phyloP scores from a whole-genome alignment of 1,284 basidiomycete genomes.

The Kalmanozyma brasiliensis region DNA sequence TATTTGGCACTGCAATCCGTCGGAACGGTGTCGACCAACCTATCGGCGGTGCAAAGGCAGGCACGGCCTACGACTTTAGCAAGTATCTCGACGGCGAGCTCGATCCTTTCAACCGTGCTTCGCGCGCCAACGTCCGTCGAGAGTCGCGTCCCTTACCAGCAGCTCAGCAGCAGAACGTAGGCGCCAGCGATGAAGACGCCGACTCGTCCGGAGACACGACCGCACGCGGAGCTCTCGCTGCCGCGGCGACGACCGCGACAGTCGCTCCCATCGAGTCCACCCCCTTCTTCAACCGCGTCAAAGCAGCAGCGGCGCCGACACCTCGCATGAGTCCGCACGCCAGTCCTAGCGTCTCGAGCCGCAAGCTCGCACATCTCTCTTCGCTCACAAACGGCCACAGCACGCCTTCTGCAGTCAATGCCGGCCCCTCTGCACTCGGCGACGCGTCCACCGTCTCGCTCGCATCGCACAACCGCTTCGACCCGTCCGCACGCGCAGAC shows the following conservation, averaged over 20 bases:
- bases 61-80: constrained; percentile 42
- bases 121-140: constrained; percentile 31
- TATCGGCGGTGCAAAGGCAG: constrained; percentile 17
- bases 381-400: constrained; percentile 26
- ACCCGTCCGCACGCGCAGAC: constrained; percentile 36
- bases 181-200: constrained; percentile 7
- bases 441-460: constrained; percentile 20
- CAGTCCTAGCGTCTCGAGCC: constrained; percentile 39
- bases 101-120: constrained; percentile 47
- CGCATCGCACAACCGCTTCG: constrained; percentile 25
- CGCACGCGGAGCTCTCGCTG: constrained; percentile 22
- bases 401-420: neutral
- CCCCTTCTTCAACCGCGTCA: constrained; percentile 31
- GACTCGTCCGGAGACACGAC: constrained; percentile 37
- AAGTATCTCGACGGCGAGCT: constrained; percentile 47
- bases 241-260: neutral
- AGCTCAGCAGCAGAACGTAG: constrained; percentile 9
- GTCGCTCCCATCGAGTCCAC: constrained; percentile 34
- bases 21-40: constrained; percentile 28
- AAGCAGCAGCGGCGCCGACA: constrained; percentile 16
- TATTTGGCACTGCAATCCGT: constrained; percentile 35
- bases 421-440: constrained; percentile 3
- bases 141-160: constrained; percentile 46
- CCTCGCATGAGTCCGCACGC: constrained; percentile 45
- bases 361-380: constrained; percentile 42